A percentile compares a stretch with the other conserved stretches of the same genome.
These are phyloP conservation scores for Xylariomycetidae sp. DNA, from an alignment of 2,329 filamentous ascomycete species.

Conservation along the genomic window DNA sequence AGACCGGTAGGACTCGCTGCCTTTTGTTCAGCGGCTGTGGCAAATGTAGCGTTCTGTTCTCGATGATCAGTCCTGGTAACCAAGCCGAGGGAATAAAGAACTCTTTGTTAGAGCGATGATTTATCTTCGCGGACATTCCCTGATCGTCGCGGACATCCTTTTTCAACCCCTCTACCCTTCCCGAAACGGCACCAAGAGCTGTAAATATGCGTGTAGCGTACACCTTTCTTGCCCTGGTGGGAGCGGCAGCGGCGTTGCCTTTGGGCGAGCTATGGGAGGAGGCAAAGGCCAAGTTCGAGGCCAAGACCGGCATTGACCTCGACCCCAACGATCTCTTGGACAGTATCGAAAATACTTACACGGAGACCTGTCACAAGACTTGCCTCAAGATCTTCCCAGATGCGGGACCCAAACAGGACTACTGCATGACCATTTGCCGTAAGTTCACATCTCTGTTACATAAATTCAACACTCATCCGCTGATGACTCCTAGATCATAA, in stretches of 20 bases:
- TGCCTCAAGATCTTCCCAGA: constrained; percentile 11
- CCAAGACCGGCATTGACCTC: neutral
- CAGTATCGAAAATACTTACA: constrained; percentile 8
- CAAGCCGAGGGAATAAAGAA: too few relatives aligned
- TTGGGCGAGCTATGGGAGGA: neutral
- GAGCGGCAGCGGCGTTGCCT: constrained; percentile 7
- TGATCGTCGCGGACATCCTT: too few relatives aligned
- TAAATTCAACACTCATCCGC: constrained; percentile 17
- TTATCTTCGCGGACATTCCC: too few relatives aligned
- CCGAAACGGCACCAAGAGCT: too few relatives aligned
- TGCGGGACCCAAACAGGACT: constrained; percentile 8
- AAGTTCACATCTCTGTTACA: constrained; percentile 6
- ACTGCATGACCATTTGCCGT: constrained; percentile 16
- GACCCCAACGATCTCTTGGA: constrained; percentile 7
- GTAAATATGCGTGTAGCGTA: constrained; percentile 9
- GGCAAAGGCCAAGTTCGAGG: neutral
- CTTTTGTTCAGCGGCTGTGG: too few relatives aligned
- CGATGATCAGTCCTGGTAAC: too few relatives aligned
- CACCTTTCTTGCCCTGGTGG: constrained; percentile 6
- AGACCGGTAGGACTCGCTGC: too few relatives aligned
- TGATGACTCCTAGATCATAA: constrained; percentile 1
- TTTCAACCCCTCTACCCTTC: too few relatives aligned
- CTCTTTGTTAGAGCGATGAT: too few relatives aligned
- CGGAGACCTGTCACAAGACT: constrained; percentile 12
- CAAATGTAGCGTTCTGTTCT: too few relatives aligned